Evolutionary conservation across 345 rosid species (phyloP), one percentile per base, ranked within the genome.

Genomic region (Brassica napus): DNA sequence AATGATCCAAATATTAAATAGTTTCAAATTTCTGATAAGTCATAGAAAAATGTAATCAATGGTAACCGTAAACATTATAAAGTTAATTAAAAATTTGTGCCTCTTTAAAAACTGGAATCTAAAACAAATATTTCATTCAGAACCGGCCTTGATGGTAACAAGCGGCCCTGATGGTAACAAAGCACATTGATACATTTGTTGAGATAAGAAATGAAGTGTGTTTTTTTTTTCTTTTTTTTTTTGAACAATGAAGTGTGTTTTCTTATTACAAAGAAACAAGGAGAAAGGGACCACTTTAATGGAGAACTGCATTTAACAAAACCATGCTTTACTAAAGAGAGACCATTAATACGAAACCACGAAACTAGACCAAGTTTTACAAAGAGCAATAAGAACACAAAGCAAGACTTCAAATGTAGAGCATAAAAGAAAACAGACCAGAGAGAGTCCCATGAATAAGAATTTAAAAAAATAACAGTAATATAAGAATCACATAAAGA

Each of bases 351-450:
- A 61, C 15, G 16, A 70, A 52, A 54, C 24, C 66, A 54, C 71
- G 49, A 64, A 31, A 71, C 76, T 71, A 77, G 65, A 78, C 16
- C 32, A 57, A 71, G 49, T 71, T 71, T 71, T 71, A 78, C 72
- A 60, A 52, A 52, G 3, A n/a, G 8, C 57, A 52, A n/a, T n/a
- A 52, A 47, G 10, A 52, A 52, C 15, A 12, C 67, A 26, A 18
- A 10, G 15, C 39, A 12, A 61, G 57, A 64, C 59, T 64, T 24
- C 5, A 77, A 44, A 71, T 57, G 34, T 24, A 71, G 21, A 49
- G 37, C 70, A 77, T 5, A 62, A 39, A n/a, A 34, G 49, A 15
- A 69, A 61, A 70, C 69, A 77, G 21, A 62, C 58, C 21, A 0
- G 52, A 77, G 75, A 0, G 52, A 77, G 75, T 63, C 65, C 49